Percentiles rank a stretch among this genome's conserved stretches.
Conservation (phyloP, 164 flowering plant species). For the Annona cherimola region DNA sequence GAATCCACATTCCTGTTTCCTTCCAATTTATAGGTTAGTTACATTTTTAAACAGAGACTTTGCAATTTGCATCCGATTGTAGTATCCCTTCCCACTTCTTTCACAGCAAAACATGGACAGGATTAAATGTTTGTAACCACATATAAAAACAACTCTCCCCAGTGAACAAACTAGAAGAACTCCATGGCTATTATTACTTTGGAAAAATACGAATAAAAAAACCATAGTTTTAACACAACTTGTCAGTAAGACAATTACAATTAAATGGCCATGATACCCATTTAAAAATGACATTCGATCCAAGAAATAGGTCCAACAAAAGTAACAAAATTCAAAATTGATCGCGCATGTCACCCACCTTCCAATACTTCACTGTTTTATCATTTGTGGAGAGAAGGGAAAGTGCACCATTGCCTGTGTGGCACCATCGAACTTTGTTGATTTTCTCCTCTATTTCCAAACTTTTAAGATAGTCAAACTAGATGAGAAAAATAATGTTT, state of each 20-base stretch:
- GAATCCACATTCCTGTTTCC: too few species aligned
- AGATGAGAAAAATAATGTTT: conserved; percentile 11
- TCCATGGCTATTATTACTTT: neutral
- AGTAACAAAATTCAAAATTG: neutral
- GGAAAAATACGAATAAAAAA: neutral
- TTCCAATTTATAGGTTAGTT: too few species aligned
- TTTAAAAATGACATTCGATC: neutral
- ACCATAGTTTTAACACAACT: neutral
- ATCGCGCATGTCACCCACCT: neutral
- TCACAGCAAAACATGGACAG: conserved; percentile 5
- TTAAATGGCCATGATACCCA: neutral
- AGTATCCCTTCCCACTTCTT: too few species aligned
- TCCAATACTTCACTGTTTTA: conserved; percentile 58
- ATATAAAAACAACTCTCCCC: neutral
- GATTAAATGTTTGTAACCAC: neutral
- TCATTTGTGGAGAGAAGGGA: conserved; percentile 67
- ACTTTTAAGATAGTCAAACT: conserved; percentile 93
- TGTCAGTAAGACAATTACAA: neutral
- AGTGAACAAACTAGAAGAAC: neutral
- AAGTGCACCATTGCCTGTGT: conserved; percentile 58
- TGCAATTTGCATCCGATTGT: too few species aligned
- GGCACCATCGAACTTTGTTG: conserved; percentile 90
- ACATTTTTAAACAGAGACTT: too few species aligned
- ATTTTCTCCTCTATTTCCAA: conserved; percentile 95
- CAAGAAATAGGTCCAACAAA: neutral